Base-by-base conservation (phyloP, 148 eudicot genomes). In the Spergularia marina region DNA sequence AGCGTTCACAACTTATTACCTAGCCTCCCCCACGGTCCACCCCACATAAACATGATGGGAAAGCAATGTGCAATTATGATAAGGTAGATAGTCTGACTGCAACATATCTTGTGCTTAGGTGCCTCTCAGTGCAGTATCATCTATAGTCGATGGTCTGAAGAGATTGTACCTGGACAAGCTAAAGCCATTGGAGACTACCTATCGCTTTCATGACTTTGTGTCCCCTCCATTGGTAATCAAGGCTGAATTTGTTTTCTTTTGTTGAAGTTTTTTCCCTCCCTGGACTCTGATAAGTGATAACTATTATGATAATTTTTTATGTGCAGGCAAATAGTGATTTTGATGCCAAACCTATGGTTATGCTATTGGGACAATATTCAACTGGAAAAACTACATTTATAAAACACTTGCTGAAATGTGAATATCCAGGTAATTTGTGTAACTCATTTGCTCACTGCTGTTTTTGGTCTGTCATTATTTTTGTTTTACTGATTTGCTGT, bases 361-460 rank as follows among this genome's bases (percentile, higher is more conserved):
- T 95, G 99, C 92, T 95, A 56, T 84, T 95, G 91, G 99, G 99
- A 63, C 99, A 95, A 68, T 95, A 95, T 80, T 95, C 99, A 68
- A 95, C 99, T 36, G 99, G 98, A 23, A 92, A 95, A 87, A 95
- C 99, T 10, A 95, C 99, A 54, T 95, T 95, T 66, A 90, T 95
- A 65, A 95, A 92, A 70, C 99, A 95, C 87, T 77, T 92, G 82
- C 86, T 95, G 39, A 81, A 89, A 76, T 88, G 88, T 79, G 88
- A 85, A 79, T 95, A 95, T 75, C 98, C 98, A 86, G 98, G 98
- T 95, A 53, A 63, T 76, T 49, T 40, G 53, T 13, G 4, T 54
- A 75, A 36, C 70, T 41, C 2, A 10, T 55, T 54, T 17, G 60
- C 10, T 30, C 53, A 23, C 16, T 64, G 14, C 65, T 66, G 18